phyloP scores from a whole-genome alignment of 768 basidiomycete genomes.

The Leucosporidium scottii region DNA sequence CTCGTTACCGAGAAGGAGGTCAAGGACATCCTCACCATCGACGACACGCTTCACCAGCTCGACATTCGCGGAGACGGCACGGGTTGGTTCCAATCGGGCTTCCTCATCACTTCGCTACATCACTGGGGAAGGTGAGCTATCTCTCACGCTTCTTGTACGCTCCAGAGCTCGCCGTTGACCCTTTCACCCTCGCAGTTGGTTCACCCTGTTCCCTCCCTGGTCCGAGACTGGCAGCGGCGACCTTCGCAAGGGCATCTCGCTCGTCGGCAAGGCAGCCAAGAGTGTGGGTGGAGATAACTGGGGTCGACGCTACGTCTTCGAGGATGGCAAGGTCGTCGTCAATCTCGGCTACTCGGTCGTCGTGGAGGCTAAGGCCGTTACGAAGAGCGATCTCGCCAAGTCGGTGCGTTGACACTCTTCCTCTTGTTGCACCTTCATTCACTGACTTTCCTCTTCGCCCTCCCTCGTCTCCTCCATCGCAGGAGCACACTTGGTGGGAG shows the following conservation, averaged over 20 bases:
- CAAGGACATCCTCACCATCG: constrained; percentile 17
- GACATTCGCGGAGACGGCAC: constrained; percentile 33
- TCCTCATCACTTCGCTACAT: constrained; percentile 32
- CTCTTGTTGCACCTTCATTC: neutral
- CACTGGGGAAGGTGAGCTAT: constrained; percentile 23
- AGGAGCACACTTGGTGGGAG: constrained; percentile 35
- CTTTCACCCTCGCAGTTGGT: constrained; percentile 9
- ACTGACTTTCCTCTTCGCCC: neutral
- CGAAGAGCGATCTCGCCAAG: constrained; percentile 13
- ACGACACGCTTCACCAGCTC: constrained; percentile 33
- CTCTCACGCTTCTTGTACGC: no score
- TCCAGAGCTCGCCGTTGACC: no score
- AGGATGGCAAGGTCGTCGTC: constrained; percentile 27
- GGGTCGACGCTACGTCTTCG: constrained; percentile 31
- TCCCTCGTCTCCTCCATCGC: neutral
- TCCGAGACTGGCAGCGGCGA: constrained; percentile 30
- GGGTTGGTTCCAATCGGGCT: constrained; percentile 34
- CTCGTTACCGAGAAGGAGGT: constrained; percentile 16
- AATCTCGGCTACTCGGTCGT: constrained; percentile 27
- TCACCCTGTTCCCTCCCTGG: constrained; percentile 34
- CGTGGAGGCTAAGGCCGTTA: constrained; percentile 13
- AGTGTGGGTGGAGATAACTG: constrained; percentile 31
- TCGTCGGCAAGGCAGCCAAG: constrained; percentile 29
- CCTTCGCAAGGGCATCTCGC: constrained; percentile 23
- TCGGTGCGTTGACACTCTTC: constrained; percentile 10